Evolutionary conservation across 129 eudicot genomes (phyloP), one percentile per base, ranked within the genome.

Genomic region (Flaveria sonorensis): DNA sequence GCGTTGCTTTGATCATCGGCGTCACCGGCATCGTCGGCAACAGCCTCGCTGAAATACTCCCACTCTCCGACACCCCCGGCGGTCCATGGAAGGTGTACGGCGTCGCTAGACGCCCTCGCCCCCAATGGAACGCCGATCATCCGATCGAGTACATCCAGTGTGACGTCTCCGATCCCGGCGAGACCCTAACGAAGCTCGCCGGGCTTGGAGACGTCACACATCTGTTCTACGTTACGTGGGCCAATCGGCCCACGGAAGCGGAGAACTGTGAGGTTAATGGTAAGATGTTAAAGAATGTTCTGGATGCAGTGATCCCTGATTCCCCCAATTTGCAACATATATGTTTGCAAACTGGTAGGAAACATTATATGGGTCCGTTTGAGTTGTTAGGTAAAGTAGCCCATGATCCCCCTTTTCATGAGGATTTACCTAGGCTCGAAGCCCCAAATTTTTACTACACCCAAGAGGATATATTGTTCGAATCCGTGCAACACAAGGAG

Each of bases 81-180:
- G 93, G 97, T 23, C 97, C 92, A 1, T 92, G 97, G 97, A 92
- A 92, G 86, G 93, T 89, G 24, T 92, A 92, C 61, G 97, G 97
- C 11, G 86, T 89, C 66, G 97, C 91, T 3, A 88, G 97, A 66
- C 89, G 97, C 42, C 87, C 96, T 9, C 85, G 89, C 0, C 91
- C 98, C 2, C 47, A 82, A 19, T 87, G 91, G 91, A 84, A 86
- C 77, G 90, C 85, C 47, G 91, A 92, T 47, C 87, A 89, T 52
- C 94, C 92, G 4, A 76, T 87, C 70, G 85, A 89, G 2, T 89
- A 89, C 85, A 79, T 92, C 86, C 93, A 80, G 71, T 92, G 96
- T 70, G 96, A 89, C 62, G 73, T 89, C 75, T 77, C 88, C 5
- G 81, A 89, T 51, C 80, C 79, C 0, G 84, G 88, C 0, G 88